Evolutionary conservation across 805 yeast species (phyloP).

Genomic region (Ogataea saltuana): DNA sequence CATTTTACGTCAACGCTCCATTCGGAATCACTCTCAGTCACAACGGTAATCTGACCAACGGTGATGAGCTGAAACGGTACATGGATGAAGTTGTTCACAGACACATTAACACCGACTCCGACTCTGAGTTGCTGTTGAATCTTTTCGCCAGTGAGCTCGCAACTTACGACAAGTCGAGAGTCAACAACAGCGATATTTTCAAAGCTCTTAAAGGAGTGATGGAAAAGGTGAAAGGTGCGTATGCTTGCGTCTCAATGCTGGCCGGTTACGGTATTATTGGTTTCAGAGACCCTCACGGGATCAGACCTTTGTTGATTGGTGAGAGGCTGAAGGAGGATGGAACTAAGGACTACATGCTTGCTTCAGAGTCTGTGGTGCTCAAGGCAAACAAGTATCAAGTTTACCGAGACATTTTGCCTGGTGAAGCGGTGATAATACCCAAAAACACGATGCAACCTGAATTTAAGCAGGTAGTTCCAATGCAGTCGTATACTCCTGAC

Average conservation of each 20-base stretch:
- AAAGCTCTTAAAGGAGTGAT: constrained; percentile 82
- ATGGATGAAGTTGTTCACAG: constrained; percentile 94
- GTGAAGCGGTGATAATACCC: constrained; percentile 94
- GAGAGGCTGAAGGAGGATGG: constrained; percentile 74
- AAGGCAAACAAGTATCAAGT: constrained; percentile 85
- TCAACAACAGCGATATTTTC: constrained; percentile 86
- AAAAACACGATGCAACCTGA: constrained; percentile 73
- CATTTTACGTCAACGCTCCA: constrained; percentile 96
- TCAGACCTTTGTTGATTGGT: constrained; percentile 87
- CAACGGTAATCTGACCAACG: constrained; percentile 93
- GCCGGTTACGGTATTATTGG: constrained; percentile 97
- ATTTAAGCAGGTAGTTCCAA: constrained; percentile 81
- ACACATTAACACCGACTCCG: constrained; percentile 96
- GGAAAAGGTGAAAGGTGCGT: constrained; percentile 88
- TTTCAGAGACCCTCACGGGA: constrained; percentile 96
- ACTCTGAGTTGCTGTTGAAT: constrained; percentile 86
- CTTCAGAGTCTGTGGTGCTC: constrained; percentile 92
- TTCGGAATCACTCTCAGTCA: constrained; percentile 90
- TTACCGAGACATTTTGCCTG: constrained; percentile 85
- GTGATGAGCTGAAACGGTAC: constrained; percentile 69
- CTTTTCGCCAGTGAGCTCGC: constrained; percentile 91
- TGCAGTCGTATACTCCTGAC: constrained; percentile 85
- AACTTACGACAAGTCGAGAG: constrained; percentile 88
- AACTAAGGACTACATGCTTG: constrained; percentile 83
- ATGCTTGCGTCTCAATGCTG: constrained; percentile 90